These are phyloP conservation scores for Eruca vesicaria DNA, from an alignment of 441 rosid genomes.

Conservation along the genomic window DNA sequence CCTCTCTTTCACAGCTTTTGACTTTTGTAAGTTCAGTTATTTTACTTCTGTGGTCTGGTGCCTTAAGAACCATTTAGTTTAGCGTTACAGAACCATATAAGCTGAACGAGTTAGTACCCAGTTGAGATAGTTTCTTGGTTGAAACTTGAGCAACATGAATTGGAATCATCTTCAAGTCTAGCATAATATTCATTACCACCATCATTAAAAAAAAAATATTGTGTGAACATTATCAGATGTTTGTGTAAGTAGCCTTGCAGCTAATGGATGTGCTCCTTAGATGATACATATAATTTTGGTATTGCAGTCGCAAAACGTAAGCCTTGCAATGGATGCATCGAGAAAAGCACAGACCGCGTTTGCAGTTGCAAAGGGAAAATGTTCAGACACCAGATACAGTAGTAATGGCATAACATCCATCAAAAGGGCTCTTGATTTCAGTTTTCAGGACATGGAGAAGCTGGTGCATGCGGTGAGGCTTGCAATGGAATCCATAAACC, in stretches of 20 bases:
- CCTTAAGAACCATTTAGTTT: background rate
- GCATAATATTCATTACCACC: too few relatives aligned
- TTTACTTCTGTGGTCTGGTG: constrained; percentile 12
- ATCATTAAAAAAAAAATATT: background rate
- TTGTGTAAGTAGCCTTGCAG: background rate
- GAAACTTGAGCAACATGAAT: background rate
- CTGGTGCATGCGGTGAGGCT: constrained; percentile 32
- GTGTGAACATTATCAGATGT: background rate
- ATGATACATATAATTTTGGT: too few relatives aligned
- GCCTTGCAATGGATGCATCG: constrained; percentile 38
- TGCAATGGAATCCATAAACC: constrained; percentile 38
- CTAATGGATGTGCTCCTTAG: background rate
- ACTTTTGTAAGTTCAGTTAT: constrained; percentile 54
- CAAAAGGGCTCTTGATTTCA: constrained; percentile 35
- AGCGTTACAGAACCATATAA: background rate
- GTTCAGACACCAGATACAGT: constrained; percentile 27
- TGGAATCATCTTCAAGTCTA: background rate
- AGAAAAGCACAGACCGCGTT: constrained; percentile 36
- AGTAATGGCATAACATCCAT: constrained; percentile 39
- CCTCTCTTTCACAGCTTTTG: constrained; percentile 37
- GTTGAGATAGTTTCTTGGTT: background rate
- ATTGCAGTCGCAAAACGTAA: constrained; percentile 48
- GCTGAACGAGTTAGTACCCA: constrained; percentile 7
- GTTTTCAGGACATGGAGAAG: constrained; percentile 36
- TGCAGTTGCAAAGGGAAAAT: constrained; percentile 30